Evolutionary conservation across 164 flowering plant species (phyloP).

Genomic region (Platanus orientalis): DNA sequence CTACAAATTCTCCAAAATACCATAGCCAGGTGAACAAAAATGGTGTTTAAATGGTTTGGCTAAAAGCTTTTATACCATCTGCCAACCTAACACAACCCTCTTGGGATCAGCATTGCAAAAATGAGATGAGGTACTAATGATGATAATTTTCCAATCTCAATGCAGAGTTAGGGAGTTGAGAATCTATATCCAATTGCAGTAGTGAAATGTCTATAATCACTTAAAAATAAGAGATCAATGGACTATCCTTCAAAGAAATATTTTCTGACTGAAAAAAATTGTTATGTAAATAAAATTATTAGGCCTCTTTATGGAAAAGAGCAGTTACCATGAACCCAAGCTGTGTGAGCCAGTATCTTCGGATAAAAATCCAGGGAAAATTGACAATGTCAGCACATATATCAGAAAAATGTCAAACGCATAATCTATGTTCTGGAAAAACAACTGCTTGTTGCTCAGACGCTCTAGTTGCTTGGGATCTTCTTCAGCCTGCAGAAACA

Average conservation of each 20-base stretch:
- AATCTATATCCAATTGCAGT: not conserved
- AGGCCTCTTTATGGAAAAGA: not conserved
- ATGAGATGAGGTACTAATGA: no score
- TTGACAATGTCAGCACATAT: conserved; percentile 39
- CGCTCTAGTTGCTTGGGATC: conserved; percentile 21
- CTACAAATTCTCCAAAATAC: no score
- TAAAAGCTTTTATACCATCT: no score
- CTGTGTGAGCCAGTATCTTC: conserved; percentile 42
- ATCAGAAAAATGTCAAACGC: conserved; percentile 31
- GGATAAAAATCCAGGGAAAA: conserved; percentile 49
- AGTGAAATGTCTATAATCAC: not conserved
- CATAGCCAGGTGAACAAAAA: no score
- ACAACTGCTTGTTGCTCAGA: conserved; percentile 27
- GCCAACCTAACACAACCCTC: not conserved
- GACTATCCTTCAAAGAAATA: not conserved
- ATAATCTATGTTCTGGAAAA: conserved; percentile 36
- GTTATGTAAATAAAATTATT: not conserved
- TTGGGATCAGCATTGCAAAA: no score
- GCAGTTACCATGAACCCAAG: conserved; percentile 31
- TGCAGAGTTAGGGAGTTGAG: not conserved
- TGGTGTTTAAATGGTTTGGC: no score
- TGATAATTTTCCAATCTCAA: not conserved
- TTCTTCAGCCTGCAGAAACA: conserved; percentile 28
- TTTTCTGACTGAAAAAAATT: not conserved
- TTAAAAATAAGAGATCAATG: not conserved